A percentile compares a stretch with the other conserved stretches of the same genome.
phyloP scores from a whole-genome alignment of 768 basidiomycete species.

The Cyathus striatus region DNA sequence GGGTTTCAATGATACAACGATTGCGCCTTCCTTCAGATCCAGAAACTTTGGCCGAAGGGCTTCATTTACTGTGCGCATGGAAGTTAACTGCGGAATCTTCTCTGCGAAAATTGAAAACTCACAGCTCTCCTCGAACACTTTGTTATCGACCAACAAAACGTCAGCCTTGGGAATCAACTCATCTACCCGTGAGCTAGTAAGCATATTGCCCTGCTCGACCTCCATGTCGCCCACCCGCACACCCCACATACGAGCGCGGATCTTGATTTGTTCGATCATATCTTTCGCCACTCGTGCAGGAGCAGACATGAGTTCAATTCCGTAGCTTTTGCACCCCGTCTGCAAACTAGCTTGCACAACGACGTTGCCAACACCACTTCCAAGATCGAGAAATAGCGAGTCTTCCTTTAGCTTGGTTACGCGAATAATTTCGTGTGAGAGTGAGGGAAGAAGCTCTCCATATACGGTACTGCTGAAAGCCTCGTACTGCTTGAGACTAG shows the following conservation, averaged over 20 bases:
- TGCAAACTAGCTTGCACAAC: constrained; percentile 78
- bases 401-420: constrained; percentile 50
- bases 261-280: constrained; percentile 70
- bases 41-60: constrained; percentile 84
- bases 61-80: constrained; percentile 65
- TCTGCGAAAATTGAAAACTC: constrained; percentile 24
- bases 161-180: constrained; percentile 78
- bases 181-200: constrained; percentile 58
- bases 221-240: constrained; percentile 70
- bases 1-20: constrained; percentile 83
- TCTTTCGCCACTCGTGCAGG: constrained; percentile 77
- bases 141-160: constrained; percentile 88
- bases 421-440: constrained; percentile 68
- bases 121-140: constrained; percentile 74
- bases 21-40: constrained; percentile 90
- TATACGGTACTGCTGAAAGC: constrained; percentile 85
- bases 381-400: constrained; percentile 78
- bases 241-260: constrained; percentile 90
- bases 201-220: constrained; percentile 84
- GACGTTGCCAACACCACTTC: constrained; percentile 84
- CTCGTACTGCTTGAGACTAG: constrained; percentile 72
- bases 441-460: constrained; percentile 82
- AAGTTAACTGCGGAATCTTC: constrained; percentile 1
- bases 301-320: constrained; percentile 71
- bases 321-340: constrained; percentile 72